A percentile compares a stretch with the other conserved stretches of the same genome.
Conservation (phyloP, 1,139 yeast species). For the Candida albicans region DNA sequence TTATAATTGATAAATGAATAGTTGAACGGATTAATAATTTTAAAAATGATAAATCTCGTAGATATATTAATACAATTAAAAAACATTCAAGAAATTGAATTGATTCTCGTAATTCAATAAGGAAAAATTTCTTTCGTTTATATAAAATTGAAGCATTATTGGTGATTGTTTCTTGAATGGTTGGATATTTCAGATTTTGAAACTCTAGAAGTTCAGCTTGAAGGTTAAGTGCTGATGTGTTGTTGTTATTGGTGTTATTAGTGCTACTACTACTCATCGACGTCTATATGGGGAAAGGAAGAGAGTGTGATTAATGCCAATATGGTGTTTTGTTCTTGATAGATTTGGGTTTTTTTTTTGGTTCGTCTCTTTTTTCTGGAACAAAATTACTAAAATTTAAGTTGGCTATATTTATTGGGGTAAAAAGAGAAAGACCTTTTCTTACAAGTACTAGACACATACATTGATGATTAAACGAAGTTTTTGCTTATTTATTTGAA, state of each 20-base stretch:
- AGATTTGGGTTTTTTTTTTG: too few relatives aligned
- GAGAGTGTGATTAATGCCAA: too few relatives aligned
- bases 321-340: too few relatives aligned
- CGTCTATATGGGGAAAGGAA: too few relatives aligned
- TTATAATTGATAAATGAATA: constrained; percentile 30
- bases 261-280: too few relatives aligned
- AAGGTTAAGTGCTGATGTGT: neutral
- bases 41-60: constrained; percentile 37
- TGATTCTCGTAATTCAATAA: constrained; percentile 33
- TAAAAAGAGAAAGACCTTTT: too few relatives aligned
- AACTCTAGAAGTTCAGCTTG: constrained; percentile 25
- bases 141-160: constrained; percentile 39
- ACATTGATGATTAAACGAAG: neutral
- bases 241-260: too few relatives aligned
- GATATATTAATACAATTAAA: constrained; percentile 31
- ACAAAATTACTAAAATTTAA: too few relatives aligned
- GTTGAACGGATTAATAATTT: constrained; percentile 27
- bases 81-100: constrained; percentile 31
- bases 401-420: too few relatives aligned
- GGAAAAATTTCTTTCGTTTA: constrained; percentile 40
- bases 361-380: too few relatives aligned
- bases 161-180: constrained; percentile 35
- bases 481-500: too few relatives aligned
- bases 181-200: constrained; percentile 33
- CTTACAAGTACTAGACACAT: too few relatives aligned